Evolutionary conservation across 257 asterid genomes (phyloP).

Genomic region (Nicotiana undulata): DNA sequence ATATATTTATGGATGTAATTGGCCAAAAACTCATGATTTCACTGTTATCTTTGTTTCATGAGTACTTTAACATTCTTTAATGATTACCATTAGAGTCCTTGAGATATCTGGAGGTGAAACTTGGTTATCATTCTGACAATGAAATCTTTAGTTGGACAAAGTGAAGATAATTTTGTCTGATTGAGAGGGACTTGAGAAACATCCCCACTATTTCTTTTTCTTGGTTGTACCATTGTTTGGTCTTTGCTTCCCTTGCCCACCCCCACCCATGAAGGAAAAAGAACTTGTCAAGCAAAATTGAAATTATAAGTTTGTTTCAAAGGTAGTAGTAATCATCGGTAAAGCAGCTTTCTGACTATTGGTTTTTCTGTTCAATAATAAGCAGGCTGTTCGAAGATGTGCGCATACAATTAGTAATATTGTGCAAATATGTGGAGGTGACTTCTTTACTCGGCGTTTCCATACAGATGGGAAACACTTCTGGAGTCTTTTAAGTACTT

Average conservation of each 20-base stretch:
- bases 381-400: slow-evolving; percentile 74
- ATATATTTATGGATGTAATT: neutral
- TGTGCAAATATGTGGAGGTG: slow-evolving; percentile 78
- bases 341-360: neutral
- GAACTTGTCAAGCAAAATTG: neutral
- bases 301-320: neutral
- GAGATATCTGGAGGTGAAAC: neutral
- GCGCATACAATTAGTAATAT: slow-evolving; percentile 39
- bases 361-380: neutral
- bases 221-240: neutral
- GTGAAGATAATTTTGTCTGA: neutral
- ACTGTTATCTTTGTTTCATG: neutral
- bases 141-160: neutral
- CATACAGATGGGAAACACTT: slow-evolving; percentile 66
- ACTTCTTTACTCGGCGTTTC: slow-evolving; percentile 90
- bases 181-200: neutral
- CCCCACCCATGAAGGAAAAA: neutral
- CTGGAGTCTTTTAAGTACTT: slow-evolving; percentile 71
- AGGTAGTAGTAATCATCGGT: neutral
- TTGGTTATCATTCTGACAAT: neutral
- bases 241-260: neutral
- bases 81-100: neutral
- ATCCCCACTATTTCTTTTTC: neutral
- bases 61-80: neutral
- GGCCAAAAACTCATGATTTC: neutral